A percentile compares a stretch with the other conserved stretches of the same genome.
These are phyloP conservation scores for Saccharomycopsis sp. DNA, from an alignment of 805 yeast genomes.

Conservation along the genomic window DNA sequence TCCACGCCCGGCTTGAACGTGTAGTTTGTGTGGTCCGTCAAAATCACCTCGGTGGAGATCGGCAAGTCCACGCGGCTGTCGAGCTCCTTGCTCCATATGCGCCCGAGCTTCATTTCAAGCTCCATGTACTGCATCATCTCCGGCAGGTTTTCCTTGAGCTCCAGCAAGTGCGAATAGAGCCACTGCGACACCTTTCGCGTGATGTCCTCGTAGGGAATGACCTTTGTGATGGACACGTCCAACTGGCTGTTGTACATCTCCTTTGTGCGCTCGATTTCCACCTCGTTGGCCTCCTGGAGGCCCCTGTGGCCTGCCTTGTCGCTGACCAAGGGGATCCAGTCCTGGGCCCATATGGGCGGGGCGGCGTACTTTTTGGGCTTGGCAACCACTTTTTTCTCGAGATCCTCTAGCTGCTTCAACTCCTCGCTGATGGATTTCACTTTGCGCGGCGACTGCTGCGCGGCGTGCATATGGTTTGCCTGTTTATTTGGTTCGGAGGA, in stretches of 20 bases:
- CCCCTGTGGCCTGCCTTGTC: background rate
- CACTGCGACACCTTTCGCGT: constrained; percentile 80
- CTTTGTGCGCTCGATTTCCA: constrained; percentile 2
- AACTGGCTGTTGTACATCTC: constrained; percentile 8
- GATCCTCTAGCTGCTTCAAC: constrained; percentile 10
- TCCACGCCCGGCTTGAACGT: constrained; percentile 62
- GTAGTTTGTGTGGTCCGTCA: constrained; percentile 48
- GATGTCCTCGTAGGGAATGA: constrained; percentile 72
- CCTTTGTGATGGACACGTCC: constrained; percentile 55
- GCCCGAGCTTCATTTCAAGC: constrained; percentile 69
- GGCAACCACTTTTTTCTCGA: constrained; percentile 2
- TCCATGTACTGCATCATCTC: constrained; percentile 48
- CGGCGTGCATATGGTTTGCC: too few species aligned
- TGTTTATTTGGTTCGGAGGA: too few species aligned
- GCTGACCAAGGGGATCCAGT: constrained; percentile 47
- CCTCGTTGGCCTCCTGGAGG: constrained; percentile 3
- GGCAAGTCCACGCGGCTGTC: constrained; percentile 61
- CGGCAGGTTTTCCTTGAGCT: constrained; percentile 31
- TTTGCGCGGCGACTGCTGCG: too few species aligned
- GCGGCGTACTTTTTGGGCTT: constrained; percentile 18
- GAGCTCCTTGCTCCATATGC: constrained; percentile 54
- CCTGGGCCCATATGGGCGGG: constrained; percentile 76
- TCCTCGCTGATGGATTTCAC: constrained; percentile 7
- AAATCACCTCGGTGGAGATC: constrained; percentile 61
- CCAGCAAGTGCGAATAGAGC: constrained; percentile 74